Evolutionary conservation across 345 rosid species (phyloP).

Genomic region (Hypericum perforatum): DNA sequence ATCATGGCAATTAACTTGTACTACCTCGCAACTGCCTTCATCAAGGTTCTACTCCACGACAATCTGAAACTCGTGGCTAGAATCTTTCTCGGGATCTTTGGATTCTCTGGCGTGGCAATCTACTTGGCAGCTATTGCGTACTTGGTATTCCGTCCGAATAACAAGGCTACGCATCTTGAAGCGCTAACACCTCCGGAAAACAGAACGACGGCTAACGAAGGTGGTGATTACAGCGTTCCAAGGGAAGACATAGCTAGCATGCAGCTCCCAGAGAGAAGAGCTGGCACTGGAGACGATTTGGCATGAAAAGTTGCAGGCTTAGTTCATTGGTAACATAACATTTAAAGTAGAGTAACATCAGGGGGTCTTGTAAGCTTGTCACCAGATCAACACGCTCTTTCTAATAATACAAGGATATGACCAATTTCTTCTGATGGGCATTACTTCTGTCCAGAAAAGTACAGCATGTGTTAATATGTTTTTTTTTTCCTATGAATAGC

Average conservation of each 20-base stretch:
- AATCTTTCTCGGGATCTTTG: constrained; percentile 48
- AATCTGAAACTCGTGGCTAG: constrained; percentile 30
- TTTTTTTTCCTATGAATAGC: no score
- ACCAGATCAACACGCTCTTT: no score
- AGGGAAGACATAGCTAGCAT: constrained; percentile 60
- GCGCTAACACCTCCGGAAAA: constrained; percentile 33
- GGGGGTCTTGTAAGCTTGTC: no score
- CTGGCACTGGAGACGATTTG: no score
- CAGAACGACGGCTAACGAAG: constrained; percentile 15
- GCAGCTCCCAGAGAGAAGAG: constrained; percentile 50
- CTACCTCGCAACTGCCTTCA: constrained; percentile 47
- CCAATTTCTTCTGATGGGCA: no score
- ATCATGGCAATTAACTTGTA: constrained; percentile 74
- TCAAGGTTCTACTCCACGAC: constrained; percentile 43
- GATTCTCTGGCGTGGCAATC: constrained; percentile 45
- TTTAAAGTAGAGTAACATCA: no score
- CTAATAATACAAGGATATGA: no score
- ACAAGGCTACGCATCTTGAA: constrained; percentile 28
- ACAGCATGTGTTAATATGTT: no score
- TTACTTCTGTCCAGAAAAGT: no score
- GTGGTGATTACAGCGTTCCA: constrained; percentile 28
- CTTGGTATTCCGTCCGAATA: constrained; percentile 58
- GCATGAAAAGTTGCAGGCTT: no score
- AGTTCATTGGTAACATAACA: no score
- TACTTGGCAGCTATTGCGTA: constrained; percentile 63